These are phyloP conservation scores for Brassica incana DNA, from an alignment of 345 rosid species.

Conservation along the genomic window DNA sequence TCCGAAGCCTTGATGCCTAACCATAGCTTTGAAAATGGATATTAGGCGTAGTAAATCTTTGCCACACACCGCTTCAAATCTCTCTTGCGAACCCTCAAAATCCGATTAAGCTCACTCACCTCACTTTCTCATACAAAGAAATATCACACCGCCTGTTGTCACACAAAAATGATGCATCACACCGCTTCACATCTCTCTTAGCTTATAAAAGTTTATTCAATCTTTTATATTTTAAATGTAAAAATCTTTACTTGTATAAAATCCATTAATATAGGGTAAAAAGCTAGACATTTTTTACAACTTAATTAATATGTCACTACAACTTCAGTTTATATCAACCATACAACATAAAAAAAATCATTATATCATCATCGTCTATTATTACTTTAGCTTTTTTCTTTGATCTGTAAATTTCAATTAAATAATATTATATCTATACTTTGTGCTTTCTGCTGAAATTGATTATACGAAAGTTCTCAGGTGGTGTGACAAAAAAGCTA, in stretches of 20 bases:
- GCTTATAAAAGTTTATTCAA: neutral
- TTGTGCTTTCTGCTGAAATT: conserved; percentile 40
- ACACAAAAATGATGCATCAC: neutral
- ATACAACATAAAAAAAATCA: neutral
- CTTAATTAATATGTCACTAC: neutral
- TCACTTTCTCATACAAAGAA: neutral
- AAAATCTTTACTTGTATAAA: neutral
- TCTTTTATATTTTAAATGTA: neutral
- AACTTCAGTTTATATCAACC: neutral
- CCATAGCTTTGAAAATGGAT: too few species aligned
- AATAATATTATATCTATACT: neutral
- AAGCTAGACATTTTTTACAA: neutral
- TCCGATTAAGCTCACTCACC: neutral
- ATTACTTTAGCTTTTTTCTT: conserved; percentile 6
- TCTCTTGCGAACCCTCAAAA: neutral
- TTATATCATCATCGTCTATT: conserved; percentile 2
- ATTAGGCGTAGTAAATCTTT: neutral
- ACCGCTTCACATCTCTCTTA: neutral
- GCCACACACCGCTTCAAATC: neutral
- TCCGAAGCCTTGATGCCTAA: too few species aligned
- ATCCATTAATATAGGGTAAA: neutral
- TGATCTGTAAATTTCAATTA: neutral
- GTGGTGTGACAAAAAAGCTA: conserved; percentile 27
- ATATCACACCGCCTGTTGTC: neutral
- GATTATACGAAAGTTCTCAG: conserved; percentile 39